phyloP scores from a whole-genome alignment of 495 filamentous ascomycete genomes.

The Tuber borchii region DNA sequence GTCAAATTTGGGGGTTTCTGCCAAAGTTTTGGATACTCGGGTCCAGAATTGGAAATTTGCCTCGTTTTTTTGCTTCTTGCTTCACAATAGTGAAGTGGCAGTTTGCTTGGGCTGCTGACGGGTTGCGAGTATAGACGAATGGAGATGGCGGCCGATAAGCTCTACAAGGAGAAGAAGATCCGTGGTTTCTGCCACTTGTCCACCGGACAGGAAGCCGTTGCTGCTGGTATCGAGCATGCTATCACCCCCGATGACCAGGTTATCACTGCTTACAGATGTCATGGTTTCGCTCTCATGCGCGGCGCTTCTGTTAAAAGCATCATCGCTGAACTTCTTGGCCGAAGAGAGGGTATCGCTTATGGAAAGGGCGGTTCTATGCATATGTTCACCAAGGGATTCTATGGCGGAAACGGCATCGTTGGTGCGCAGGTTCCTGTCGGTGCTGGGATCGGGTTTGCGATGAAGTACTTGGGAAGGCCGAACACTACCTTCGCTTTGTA shows the following conservation, averaged over 20 bases:
- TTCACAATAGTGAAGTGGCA: not conserved
- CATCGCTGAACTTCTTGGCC: slow-evolving; percentile 91
- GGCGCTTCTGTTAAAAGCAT: slow-evolving; percentile 85
- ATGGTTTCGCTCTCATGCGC: slow-evolving; percentile 96
- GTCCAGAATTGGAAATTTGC: slow-evolving; percentile 8
- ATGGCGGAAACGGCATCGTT: slow-evolving; percentile 97
- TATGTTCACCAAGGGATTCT: slow-evolving; percentile 98
- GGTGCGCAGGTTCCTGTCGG: slow-evolving; percentile 97
- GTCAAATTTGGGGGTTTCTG: slow-evolving; percentile 3
- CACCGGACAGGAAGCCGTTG: slow-evolving; percentile 94
- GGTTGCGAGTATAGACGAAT: slow-evolving; percentile 61
- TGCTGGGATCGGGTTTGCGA: slow-evolving; percentile 92
- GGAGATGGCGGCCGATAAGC: slow-evolving; percentile 96
- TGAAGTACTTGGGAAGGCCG: slow-evolving; percentile 81
- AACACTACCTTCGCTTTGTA: slow-evolving; percentile 85
- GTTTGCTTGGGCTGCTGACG: slow-evolving; percentile 9
- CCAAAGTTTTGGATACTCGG: slow-evolving; percentile 16
- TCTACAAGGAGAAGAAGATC: slow-evolving; percentile 99
- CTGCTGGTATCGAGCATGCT: slow-evolving; percentile 92
- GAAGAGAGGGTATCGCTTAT: slow-evolving; percentile 92
- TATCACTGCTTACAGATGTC: slow-evolving; percentile 97
- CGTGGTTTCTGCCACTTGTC: slow-evolving; percentile 99
- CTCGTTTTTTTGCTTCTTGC: not conserved
- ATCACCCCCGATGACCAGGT: slow-evolving; percentile 84
- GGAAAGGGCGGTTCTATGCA: slow-evolving; percentile 99